Evolutionary conservation across 2,329 filamentous ascomycete genomes (phyloP).

Genomic region (Xylariaceae sp.): DNA sequence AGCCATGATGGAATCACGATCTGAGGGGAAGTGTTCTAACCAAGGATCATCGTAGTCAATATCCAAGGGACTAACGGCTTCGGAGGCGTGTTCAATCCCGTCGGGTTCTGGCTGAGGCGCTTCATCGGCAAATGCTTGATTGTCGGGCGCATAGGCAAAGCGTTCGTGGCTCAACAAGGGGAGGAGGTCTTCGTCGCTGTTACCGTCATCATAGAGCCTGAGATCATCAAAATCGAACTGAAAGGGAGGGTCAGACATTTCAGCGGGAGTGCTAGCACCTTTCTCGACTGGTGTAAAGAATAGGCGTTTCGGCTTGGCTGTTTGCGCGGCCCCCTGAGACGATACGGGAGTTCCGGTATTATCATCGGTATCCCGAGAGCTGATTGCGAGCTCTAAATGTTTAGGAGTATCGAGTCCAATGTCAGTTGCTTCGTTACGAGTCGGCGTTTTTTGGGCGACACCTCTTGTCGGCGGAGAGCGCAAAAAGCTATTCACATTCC

Average conservation of each 20-base stretch:
- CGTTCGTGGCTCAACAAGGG: conserved; percentile 29
- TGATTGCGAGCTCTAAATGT: conserved; percentile 28
- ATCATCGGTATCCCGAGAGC: conserved; percentile 28
- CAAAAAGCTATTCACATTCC: conserved; percentile 46
- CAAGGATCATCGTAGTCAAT: conserved; percentile 28
- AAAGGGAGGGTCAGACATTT: conserved; percentile 40
- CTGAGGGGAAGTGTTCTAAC: conserved; percentile 29
- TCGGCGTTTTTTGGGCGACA: conserved; percentile 14
- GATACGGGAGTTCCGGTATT: conserved; percentile 31
- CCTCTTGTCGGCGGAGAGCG: conserved; percentile 25
- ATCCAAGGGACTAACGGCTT: conserved; percentile 8
- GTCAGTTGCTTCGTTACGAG: conserved; percentile 7
- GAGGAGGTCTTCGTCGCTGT: conserved; percentile 11
- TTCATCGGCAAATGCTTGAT: conserved; percentile 1
- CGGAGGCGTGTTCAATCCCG: neutral
- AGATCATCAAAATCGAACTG: conserved; percentile 30
- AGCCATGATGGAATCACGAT: conserved; percentile 29
- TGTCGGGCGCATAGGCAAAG: conserved; percentile 15
- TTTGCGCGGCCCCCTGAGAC: conserved; percentile 31
- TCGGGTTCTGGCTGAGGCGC: conserved; percentile 1
- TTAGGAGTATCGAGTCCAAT: conserved; percentile 11
- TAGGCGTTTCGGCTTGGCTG: conserved; percentile 31
- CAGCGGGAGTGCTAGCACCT: conserved; percentile 39
- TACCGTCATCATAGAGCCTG: conserved; percentile 9
- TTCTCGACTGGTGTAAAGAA: conserved; percentile 38